Evolutionary conservation across 2,329 filamentous ascomycete species (phyloP).

Genomic region (Venturia effusa): DNA sequence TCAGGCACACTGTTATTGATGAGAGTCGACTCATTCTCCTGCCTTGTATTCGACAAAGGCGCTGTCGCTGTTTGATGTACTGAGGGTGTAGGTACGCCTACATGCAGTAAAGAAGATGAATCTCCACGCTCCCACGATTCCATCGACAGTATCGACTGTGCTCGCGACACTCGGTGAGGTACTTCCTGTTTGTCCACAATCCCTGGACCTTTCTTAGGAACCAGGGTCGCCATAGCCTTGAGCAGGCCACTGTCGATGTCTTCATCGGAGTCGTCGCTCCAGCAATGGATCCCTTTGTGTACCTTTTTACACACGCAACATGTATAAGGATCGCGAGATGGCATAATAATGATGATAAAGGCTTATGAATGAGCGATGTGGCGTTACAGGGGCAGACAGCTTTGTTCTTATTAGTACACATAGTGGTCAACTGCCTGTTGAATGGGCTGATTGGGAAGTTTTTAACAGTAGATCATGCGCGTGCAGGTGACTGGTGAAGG

Average conservation of each 20-base stretch:
- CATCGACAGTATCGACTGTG: not conserved
- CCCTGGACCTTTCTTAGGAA: not conserved
- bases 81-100: not conserved
- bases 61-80: not conserved
- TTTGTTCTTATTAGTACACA: not conserved
- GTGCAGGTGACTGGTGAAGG: not conserved
- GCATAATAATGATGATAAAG: not conserved
- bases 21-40: not conserved
- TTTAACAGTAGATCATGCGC: not conserved
- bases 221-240: not conserved
- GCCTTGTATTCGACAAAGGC: not conserved
- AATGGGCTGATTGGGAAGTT: not conserved
- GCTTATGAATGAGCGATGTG: not conserved
- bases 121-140: not conserved
- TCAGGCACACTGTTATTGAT: not conserved
- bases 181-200: not conserved
- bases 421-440: not conserved
- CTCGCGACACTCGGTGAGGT: not conserved
- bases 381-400: not conserved
- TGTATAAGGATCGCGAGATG: not conserved
- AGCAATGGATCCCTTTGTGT: not conserved
- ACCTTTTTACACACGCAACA: not conserved
- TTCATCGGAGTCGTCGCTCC: not conserved
- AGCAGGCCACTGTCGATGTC: not conserved
- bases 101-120: not conserved